phyloP scores from a whole-genome alignment of 179 eudicot species.

The Silene noctiflora region DNA sequence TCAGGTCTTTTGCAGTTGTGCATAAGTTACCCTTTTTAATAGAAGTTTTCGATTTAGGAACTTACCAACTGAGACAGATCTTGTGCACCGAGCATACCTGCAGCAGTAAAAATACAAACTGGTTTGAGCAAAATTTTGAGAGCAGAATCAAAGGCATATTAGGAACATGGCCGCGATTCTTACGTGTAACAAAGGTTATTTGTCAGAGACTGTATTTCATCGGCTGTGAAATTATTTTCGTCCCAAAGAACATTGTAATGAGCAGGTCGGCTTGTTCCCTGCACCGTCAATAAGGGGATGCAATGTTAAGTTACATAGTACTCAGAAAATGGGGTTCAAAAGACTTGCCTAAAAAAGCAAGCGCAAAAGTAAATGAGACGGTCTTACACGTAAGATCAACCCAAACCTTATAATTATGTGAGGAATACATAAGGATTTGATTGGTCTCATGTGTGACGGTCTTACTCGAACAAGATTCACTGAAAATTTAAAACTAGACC shows the following conservation, averaged over 20 bases:
- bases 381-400: too few relatives aligned
- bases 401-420: too few relatives aligned
- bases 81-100: slow-evolving; percentile 91
- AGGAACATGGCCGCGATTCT: slow-evolving; percentile 19
- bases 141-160: background rate
- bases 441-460: too few relatives aligned
- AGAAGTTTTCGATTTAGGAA: background rate
- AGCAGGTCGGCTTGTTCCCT: slow-evolving; percentile 96
- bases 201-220: slow-evolving; percentile 77
- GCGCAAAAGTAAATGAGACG: background rate
- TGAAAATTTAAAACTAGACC: slow-evolving; percentile 31
- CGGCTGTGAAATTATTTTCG: slow-evolving; percentile 80
- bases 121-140: background rate
- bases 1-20: too few relatives aligned
- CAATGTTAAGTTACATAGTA: slow-evolving; percentile 6
- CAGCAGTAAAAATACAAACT: slow-evolving; percentile 6
- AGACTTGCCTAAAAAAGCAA: background rate
- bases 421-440: too few relatives aligned
- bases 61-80: slow-evolving; percentile 81
- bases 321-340: background rate
- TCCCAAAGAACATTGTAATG: slow-evolving; percentile 97
- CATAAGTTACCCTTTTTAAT: too few relatives aligned
- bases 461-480: too few relatives aligned
- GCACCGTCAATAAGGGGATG: slow-evolving; percentile 9
- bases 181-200: slow-evolving; percentile 93